Evolutionary conservation across 2,329 filamentous ascomycete genomes (phyloP), one percentile per base, ranked within the genome.

Genomic region (Colletotrichum cuscutae): DNA sequence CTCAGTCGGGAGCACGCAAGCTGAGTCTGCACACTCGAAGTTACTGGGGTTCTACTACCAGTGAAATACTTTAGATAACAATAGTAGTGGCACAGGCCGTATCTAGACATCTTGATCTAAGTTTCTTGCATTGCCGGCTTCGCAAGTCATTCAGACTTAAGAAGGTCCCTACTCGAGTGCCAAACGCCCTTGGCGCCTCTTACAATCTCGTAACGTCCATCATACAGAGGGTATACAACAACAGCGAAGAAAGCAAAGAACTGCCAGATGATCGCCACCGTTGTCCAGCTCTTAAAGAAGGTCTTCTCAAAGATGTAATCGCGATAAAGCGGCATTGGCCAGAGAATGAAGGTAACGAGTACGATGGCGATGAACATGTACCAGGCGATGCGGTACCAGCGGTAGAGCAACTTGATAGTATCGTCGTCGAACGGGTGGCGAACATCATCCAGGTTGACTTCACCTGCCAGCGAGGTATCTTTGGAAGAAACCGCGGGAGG

Each of bases 311-410:
- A 89, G 0, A 89, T 79, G 68, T 88, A 88, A 0, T 85, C 82
- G 0, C 83, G 87, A 74, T 89, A 89, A 86, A 89, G 88, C 0
- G 87, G 87, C 62, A 89, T 78, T 0, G 87, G 87, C 71, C 42
- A 49, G 7, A 49, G 6, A 49, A 49, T 49, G 19, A 49, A 49
- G 42, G 42, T 49, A 8, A 49, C 6, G 7, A 49, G 42, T n/a
- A 49, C 42, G 19, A 49, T 49, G 19, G 15, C 19, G 19, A 49
- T 19, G 19, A 49, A 49, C 19, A 49, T 49, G 6, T n/a, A n/a
- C 19, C 42, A 49, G 42, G 42, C 42, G 19, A 49, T n/a, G 5
- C 42, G 42, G 15, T 49, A 49, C 42, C 42, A 49, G 19, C 42
- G 15, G 42, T 49, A 49, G 0, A 49, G 42, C 19, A 49, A n/a